Conservation (phyloP, 2,329 filamentous ascomycete genomes). For the Trichoderma breve region DNA sequence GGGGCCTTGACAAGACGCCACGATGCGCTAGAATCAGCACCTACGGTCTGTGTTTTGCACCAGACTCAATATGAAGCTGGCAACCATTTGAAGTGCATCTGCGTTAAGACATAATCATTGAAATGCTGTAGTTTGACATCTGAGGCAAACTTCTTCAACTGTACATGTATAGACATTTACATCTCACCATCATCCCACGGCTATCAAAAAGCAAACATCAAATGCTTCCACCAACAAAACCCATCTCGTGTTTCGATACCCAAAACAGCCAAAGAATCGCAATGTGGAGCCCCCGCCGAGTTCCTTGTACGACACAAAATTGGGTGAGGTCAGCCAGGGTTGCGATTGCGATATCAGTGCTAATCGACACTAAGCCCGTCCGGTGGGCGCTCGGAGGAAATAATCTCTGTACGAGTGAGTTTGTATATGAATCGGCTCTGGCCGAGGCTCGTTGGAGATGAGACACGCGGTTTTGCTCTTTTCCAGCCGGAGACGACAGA, state of each 20-base stretch:
- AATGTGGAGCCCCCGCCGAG: neutral
- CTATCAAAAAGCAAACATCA: neutral
- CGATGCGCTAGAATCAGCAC: neutral
- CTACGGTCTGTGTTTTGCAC: neutral
- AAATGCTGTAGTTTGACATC: neutral
- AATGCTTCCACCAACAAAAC: neutral
- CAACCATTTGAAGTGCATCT: neutral
- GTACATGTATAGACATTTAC: neutral
- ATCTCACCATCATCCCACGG: neutral
- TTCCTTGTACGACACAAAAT: neutral
- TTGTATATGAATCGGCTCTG: neutral
- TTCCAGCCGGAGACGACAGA: neutral
- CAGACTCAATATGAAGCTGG: neutral
- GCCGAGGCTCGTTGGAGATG: neutral
- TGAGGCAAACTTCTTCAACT: neutral
- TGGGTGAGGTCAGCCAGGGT: conserved; percentile 16
- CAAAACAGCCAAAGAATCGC: neutral
- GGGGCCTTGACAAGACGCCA: neutral
- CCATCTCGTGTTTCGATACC: neutral
- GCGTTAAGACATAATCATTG: neutral
- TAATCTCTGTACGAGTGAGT: neutral
- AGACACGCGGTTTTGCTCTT: neutral
- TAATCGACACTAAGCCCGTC: conserved; percentile 2
- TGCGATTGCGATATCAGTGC: conserved; percentile 18
- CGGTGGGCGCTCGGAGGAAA: neutral